Evolutionary conservation across 2,329 filamentous ascomycete species (phyloP).

Genomic region (Elsinoe ampelina): DNA sequence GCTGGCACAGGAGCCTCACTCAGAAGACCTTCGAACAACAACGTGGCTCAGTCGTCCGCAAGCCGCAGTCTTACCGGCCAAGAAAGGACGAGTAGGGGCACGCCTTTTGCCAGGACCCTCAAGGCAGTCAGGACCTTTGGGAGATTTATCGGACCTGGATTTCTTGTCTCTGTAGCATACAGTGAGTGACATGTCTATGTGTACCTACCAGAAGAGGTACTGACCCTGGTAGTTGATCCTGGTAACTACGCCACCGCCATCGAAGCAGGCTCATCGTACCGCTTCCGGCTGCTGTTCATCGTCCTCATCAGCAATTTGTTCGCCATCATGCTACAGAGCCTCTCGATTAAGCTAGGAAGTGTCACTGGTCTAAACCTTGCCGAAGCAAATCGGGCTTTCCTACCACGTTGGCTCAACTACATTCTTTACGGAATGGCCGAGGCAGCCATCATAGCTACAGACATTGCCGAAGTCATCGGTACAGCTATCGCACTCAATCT

Average conservation of each 20-base stretch:
- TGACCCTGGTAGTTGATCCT: slow-evolving; percentile 30
- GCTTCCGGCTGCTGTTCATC: slow-evolving; percentile 58
- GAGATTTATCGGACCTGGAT: slow-evolving; percentile 57
- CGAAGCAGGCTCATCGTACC: slow-evolving; percentile 56
- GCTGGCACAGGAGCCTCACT: not conserved
- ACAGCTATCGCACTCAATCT: slow-evolving; percentile 62
- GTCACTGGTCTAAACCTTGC: slow-evolving; percentile 43
- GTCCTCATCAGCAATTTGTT: slow-evolving; percentile 61
- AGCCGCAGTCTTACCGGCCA: slow-evolving; percentile 1
- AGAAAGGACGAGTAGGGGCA: not conserved
- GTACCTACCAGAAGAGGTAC: not conserved
- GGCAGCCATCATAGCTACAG: slow-evolving; percentile 49
- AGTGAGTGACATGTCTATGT: slow-evolving; percentile 18
- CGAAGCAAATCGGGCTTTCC: slow-evolving; percentile 40
- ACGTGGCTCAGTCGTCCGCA: slow-evolving; percentile 9
- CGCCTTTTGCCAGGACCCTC: slow-evolving; percentile 1
- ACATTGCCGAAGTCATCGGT: slow-evolving; percentile 58
- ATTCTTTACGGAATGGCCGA: slow-evolving; percentile 47
- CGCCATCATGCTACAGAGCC: slow-evolving; percentile 59
- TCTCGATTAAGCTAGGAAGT: slow-evolving; percentile 51
- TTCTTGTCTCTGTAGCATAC: slow-evolving; percentile 48
- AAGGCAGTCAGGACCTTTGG: slow-evolving; percentile 37
- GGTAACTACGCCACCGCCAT: slow-evolving; percentile 63
- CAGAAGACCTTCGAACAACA: slow-evolving; percentile 13
- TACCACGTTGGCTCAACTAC: slow-evolving; percentile 47